A percentile compares a stretch with the other conserved stretches of the same genome.
Evolutionary conservation across 192 early-diverging fungal genomes (phyloP).

Genomic region (Mycoemilia scoparia): DNA sequence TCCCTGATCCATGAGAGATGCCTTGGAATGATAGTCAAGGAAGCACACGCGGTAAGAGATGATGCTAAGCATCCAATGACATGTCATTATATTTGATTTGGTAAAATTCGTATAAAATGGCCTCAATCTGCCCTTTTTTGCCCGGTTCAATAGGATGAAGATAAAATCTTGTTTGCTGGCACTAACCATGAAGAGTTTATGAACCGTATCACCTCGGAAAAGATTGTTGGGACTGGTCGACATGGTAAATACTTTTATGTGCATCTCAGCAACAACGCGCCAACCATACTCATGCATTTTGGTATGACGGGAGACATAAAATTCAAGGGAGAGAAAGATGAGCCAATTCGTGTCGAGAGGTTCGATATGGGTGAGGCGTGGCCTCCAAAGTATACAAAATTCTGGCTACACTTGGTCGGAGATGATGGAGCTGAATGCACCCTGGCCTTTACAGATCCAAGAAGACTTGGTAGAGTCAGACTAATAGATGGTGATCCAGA

Average conservation of each 20-base stretch:
- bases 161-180: conserved; percentile 30
- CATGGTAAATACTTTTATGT: conserved; percentile 60
- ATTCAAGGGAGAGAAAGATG: conserved; percentile 5
- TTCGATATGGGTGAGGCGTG: conserved; percentile 20
- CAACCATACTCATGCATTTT: conserved; percentile 37
- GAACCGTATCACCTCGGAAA: conserved; percentile 18
- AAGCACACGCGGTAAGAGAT: conserved; percentile 26
- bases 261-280: conserved; percentile 6
- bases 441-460: conserved; percentile 41
- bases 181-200: conserved; percentile 12
- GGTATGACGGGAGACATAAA: conserved; percentile 51
- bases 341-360: conserved; percentile 10
- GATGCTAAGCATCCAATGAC: too few species aligned
- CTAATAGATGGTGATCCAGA: conserved; percentile 34
- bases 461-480: conserved; percentile 46
- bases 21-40: conserved; percentile 29
- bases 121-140: neutral
- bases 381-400: conserved; percentile 57
- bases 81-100: too few species aligned
- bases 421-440: conserved; percentile 10
- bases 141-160: conserved; percentile 10
- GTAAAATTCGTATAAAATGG: neutral
- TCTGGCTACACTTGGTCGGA: too few species aligned
- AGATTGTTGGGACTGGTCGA: conserved; percentile 42
- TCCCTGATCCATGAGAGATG: conserved; percentile 30